Base-by-base conservation (phyloP, 2,329 filamentous ascomycete species). In the Cyclaneusma minus region DNA sequence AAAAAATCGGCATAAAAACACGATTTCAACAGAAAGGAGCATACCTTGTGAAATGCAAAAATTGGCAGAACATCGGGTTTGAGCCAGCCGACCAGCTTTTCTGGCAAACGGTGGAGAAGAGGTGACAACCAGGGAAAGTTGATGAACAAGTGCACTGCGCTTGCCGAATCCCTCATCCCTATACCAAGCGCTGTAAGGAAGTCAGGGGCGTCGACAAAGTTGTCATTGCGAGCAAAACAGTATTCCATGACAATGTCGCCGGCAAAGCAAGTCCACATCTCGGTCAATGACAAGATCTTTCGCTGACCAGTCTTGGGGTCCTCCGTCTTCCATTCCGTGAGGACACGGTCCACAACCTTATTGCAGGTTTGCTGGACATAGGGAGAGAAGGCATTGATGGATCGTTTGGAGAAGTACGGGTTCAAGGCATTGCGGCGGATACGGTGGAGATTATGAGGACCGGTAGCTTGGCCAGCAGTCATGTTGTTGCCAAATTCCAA, bases 161-260 rank as follows among this genome's bases (percentile, higher is more conserved):
- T 15, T 12, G 16, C 16, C 16, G 14, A 15, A 9, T 24, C 13
- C 5, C 16, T 15, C 12, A 24, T 28, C 9, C 24, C 31, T 5
- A 26, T 29, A n/a, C 19, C 26, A 23, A 37, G 31, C 11, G 37
- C 32, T 1, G 29, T 36, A 14, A 38, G 24, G 22, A 42, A 42
- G 18, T 42, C 35, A 9, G 29, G 27, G 18, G 23, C 30, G 13
- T 42, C 37, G 6, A 43, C 29, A 25, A 33, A 28, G 22, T 40
- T 33, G 32, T 35, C 35, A 19, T 25, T 34, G 7, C 32, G 22
- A 17, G 36, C 47, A 11, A 48, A 39, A 12, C 36, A 36, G 35
- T 46, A 48, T 16, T 41, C 30, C 11, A 40, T 45, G 17, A 49
- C 40, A 6, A 44, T 35, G 33, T 50, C 47, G 27, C 36, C 21